Evolutionary conservation across 495 filamentous ascomycete genomes (phyloP).

Genomic region (Lineolata rhizophorae): DNA sequence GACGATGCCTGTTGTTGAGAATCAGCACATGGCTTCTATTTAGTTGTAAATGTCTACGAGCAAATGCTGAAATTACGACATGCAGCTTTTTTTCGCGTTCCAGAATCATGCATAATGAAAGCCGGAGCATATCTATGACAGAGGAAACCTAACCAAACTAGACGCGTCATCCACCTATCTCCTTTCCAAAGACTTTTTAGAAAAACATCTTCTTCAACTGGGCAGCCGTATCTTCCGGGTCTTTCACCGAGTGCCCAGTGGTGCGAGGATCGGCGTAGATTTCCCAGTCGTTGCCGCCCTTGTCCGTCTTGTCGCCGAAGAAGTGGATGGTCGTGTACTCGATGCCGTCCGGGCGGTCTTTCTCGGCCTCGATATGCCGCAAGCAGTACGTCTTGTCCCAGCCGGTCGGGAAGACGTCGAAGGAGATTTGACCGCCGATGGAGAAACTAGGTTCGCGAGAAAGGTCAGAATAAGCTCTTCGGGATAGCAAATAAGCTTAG

Average conservation of each 20-base stretch:
- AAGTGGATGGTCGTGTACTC: slow-evolving; percentile 82
- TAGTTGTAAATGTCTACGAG: no score
- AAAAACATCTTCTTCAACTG: slow-evolving; percentile 61
- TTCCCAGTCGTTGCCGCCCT: slow-evolving; percentile 89
- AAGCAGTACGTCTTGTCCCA: slow-evolving; percentile 99
- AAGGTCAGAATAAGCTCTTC: slow-evolving; percentile 1
- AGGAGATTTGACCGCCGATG: slow-evolving; percentile 91
- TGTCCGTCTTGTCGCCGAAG: slow-evolving; percentile 84
- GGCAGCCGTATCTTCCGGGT: slow-evolving; percentile 59
- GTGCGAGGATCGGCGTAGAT: slow-evolving; percentile 66
- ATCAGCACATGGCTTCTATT: no score
- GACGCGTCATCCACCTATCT: no score
- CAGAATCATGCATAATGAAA: no score
- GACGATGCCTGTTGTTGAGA: no score
- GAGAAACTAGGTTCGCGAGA: slow-evolving; percentile 36
- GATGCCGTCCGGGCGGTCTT: slow-evolving; percentile 39
- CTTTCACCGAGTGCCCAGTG: slow-evolving; percentile 60
- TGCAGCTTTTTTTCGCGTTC: no score
- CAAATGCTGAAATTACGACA: no score
- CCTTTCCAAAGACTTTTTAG: slow-evolving; percentile 1
- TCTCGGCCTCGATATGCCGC: slow-evolving; percentile 65
- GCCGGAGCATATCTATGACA: not conserved
- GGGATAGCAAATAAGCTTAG: slow-evolving; percentile 2
- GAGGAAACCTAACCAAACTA: no score
- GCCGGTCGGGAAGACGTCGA: slow-evolving; percentile 89